Evolutionary conservation across 768 basidiomycete species (phyloP).

Genomic region (Mycena maculata): DNA sequence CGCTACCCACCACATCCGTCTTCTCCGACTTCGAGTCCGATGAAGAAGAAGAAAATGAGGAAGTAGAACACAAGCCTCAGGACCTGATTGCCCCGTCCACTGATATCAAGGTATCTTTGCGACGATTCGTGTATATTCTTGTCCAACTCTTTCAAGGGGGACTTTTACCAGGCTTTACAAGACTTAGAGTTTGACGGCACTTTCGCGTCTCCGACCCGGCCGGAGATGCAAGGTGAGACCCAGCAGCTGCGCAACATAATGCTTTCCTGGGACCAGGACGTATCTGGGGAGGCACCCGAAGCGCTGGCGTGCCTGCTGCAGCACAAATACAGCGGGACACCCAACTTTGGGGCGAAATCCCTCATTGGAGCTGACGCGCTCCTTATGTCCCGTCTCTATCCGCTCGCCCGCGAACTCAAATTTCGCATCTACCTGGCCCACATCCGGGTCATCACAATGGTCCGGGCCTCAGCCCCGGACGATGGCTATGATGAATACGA

Average conservation of each 20-base stretch:
- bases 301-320: constrained; percentile 24
- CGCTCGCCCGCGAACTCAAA: constrained; percentile 29
- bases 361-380: constrained; percentile 30
- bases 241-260: constrained; percentile 24
- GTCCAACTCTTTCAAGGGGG: constrained; percentile 32
- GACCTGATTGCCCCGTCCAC: constrained; percentile 27
- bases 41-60: constrained; percentile 2
- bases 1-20: neutral
- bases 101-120: constrained; percentile 20
- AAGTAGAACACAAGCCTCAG: constrained; percentile 22
- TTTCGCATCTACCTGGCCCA: constrained; percentile 33
- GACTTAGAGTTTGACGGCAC: constrained; percentile 38
- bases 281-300: constrained; percentile 10
- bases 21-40: constrained; percentile 20
- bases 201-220: constrained; percentile 38
- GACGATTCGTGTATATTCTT: neutral
- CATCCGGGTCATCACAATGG: neutral
- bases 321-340: constrained; percentile 6
- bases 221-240: constrained; percentile 25
- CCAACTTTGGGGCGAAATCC: constrained; percentile 24
- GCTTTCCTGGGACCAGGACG: constrained; percentile 29
- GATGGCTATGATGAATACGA: neutral
- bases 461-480: constrained; percentile 7
- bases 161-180: constrained; percentile 36
- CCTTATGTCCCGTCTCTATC: constrained; percentile 27